Evolutionary conservation across 2,329 filamentous ascomycete genomes (phyloP).

Genomic region (Beauveria varroae): DNA sequence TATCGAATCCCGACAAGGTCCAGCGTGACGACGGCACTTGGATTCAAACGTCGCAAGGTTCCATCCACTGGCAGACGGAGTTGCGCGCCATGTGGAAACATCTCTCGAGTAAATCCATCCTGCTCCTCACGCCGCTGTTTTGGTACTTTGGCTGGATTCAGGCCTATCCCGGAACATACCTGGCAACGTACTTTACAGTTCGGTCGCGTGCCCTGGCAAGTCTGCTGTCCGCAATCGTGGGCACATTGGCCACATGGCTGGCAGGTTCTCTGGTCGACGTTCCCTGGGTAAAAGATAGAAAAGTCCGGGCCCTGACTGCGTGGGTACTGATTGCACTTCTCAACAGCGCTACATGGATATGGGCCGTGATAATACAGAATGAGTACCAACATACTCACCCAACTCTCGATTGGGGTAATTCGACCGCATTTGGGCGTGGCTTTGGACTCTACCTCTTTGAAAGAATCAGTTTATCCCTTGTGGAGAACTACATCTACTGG

Average conservation of each 20-base stretch:
- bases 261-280: conserved; percentile 28
- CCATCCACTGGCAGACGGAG: conserved; percentile 26
- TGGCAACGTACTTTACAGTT: conserved; percentile 35
- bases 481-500: conserved; percentile 40
- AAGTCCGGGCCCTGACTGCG: conserved; percentile 30
- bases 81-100: conserved; percentile 21
- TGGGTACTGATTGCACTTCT: conserved; percentile 33
- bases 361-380: conserved; percentile 38
- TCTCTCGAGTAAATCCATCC: conserved; percentile 24
- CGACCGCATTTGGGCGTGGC: conserved; percentile 27
- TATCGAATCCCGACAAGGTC: conserved; percentile 38
- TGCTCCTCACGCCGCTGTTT: conserved; percentile 20
- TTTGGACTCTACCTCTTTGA: conserved; percentile 36
- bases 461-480: conserved; percentile 29
- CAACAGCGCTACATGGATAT: conserved; percentile 38
- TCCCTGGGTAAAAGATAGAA: conserved; percentile 30
- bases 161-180: conserved; percentile 33
- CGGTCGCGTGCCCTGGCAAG: conserved; percentile 29
- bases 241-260: conserved; percentile 31
- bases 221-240: conserved; percentile 19
- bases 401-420: conserved; percentile 35
- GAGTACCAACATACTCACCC: conserved; percentile 36
- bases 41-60: conserved; percentile 21
- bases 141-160: conserved; percentile 28
- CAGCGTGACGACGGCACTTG: conserved; percentile 33